Base-by-base conservation (phyloP, 176 grass and related monocot species). In the Dactylis glomerata region DNA sequence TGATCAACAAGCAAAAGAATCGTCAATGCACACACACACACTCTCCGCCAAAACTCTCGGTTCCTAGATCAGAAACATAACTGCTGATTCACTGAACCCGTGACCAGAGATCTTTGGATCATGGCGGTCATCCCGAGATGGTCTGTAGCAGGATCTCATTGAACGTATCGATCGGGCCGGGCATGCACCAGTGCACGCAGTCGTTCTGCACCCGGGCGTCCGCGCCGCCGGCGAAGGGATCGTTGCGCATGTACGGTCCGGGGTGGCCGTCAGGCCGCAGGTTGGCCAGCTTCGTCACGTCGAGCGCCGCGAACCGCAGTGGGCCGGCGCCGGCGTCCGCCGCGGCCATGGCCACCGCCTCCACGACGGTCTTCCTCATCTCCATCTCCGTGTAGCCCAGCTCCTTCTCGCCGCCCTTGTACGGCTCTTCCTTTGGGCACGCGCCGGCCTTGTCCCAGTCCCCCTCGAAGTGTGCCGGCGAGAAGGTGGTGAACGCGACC, bases 141-240 rank as follows among this genome's bases (percentile, higher is more conserved):
- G 88, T 57, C 75, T 85, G 85, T 23, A 87, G 74, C 8, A 93
- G 78, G 33, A 97, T 91, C 92, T 97, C 71, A 41, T 97, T 95
- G 76, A 94, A 93, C 19, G 89, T 87, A 51, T 97, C 91, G 3
- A 97, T 87, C 6, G 95, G 87, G 2, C 90, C 95, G 4, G 92
- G 88, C 79, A 95, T 77, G 82, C 92, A 97, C 95, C 95, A 95
- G 72, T 97, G 95, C 82, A 97, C 90, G 83, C 92, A 97, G 84
- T 97, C 92, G 58, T 91, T 97, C 85, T 95, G 92, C 68, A 94
- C 91, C 82, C 88, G 82, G 64, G 82, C 70, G 36, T 30, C 17
- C 7, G 31, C 17, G 11, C 77, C 83, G 58, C 62, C 79, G 8
- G 58, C 81, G 81, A 94, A 97, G 36, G 92, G 92, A 68, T 94